Percentiles rank a stretch among this genome's conserved stretches.
These are phyloP conservation scores for Globisporangium lucens DNA, from an alignment of 352 stramenopile genomes.

Conservation along the genomic window DNA sequence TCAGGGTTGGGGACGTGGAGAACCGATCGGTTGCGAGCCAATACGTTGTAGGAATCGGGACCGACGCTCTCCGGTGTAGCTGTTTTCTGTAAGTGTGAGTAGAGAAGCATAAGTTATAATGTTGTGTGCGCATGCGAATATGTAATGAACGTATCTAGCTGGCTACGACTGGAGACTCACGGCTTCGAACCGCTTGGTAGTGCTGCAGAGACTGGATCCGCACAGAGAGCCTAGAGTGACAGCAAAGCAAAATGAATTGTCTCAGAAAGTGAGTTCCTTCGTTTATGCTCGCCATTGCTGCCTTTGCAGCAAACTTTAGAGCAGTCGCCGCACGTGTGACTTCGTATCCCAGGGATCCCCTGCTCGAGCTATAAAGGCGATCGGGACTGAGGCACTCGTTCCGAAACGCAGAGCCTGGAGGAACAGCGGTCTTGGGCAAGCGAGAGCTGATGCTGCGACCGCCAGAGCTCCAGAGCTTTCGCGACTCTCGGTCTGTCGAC, in stretches of 20 bases:
- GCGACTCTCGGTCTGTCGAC: constrained; percentile 38
- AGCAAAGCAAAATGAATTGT: background rate
- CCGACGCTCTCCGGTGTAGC: constrained; percentile 44
- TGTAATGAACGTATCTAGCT: too few species aligned
- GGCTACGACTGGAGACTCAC: constrained; percentile 14
- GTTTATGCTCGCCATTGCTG: background rate
- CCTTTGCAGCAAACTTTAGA: background rate
- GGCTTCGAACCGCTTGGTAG: constrained; percentile 51
- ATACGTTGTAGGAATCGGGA: constrained; percentile 56
- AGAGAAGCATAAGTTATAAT: too few species aligned
- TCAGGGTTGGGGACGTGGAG: constrained; percentile 6
- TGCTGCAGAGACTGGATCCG: constrained; percentile 65
- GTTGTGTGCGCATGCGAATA: too few species aligned
- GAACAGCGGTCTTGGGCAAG: constrained; percentile 49
- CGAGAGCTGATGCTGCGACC: constrained; percentile 42
- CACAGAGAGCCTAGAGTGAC: constrained; percentile 46
- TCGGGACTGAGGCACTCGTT: constrained; percentile 61
- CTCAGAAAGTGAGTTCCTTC: background rate
- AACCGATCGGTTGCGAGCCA: constrained; percentile 10
- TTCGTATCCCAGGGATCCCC: constrained; percentile 57
- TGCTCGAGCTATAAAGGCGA: constrained; percentile 65
- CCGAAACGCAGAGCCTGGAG: constrained; percentile 58
- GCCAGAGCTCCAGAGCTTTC: constrained; percentile 45
- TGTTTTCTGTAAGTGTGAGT: constrained; percentile 27
- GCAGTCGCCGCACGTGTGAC: constrained; percentile 35